Evolutionary conservation across 768 basidiomycete genomes (phyloP).

Genomic region (Dioszegia aurantiaca): DNA sequence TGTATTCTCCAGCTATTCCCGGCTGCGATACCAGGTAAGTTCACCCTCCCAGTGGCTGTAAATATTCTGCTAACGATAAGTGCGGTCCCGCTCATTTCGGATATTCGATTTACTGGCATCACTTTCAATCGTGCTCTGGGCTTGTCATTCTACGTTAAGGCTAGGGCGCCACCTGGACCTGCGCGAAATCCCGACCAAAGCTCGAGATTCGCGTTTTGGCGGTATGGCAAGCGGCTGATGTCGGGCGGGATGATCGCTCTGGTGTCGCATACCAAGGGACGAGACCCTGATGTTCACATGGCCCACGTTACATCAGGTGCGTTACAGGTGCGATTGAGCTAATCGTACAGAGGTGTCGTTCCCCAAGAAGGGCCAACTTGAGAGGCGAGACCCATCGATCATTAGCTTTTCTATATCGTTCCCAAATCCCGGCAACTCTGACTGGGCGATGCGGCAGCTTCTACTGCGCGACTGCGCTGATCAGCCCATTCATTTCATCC

Average conservation of each 20-base stretch:
- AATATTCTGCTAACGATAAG: conserved; percentile 8
- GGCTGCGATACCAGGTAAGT: conserved; percentile 7
- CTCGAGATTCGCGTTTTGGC: conserved; percentile 62
- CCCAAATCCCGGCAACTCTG: conserved; percentile 62
- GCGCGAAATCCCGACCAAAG: conserved; percentile 55
- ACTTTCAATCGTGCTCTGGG: conserved; percentile 55
- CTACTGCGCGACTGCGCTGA: not conserved
- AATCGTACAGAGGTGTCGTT: conserved; percentile 44
- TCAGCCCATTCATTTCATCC: conserved; percentile 8
- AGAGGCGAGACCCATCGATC: conserved; percentile 14
- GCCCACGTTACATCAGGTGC: conserved; percentile 54
- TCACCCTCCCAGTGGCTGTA: no score
- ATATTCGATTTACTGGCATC: conserved; percentile 11
- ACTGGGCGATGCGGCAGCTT: conserved; percentile 50
- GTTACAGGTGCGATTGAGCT: conserved; percentile 20
- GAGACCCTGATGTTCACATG: conserved; percentile 55
- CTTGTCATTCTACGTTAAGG: conserved; percentile 59
- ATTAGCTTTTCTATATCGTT: conserved; percentile 61
- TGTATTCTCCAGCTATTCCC: not conserved
- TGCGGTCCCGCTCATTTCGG: conserved; percentile 15
- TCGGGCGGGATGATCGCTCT: conserved; percentile 63
- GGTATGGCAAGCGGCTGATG: conserved; percentile 62
- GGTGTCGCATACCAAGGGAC: conserved; percentile 24
- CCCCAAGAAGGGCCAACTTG: conserved; percentile 19
- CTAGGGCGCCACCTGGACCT: conserved; percentile 61